These are phyloP conservation scores for Phytopythium helicoides DNA, from an alignment of 352 stramenopile species.

Conservation along the genomic window DNA sequence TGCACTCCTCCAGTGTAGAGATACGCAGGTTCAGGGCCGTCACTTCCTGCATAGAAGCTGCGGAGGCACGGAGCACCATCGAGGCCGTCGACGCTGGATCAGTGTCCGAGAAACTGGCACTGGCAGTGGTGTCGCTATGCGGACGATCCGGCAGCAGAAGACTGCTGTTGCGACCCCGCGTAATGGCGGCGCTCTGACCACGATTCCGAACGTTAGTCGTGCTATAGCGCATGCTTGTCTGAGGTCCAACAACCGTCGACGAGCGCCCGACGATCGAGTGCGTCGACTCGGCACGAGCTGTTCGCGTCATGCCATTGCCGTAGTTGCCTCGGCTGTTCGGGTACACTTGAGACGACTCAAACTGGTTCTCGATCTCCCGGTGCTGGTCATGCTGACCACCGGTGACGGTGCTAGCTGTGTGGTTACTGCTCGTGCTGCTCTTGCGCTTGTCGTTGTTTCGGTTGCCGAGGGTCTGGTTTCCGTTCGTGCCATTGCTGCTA, in stretches of 20 bases:
- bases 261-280: slow-evolving; percentile 41
- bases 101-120: slow-evolving; percentile 47
- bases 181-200: slow-evolving; percentile 4
- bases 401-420: not conserved
- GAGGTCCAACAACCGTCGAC: slow-evolving; percentile 42
- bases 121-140: slow-evolving; percentile 51
- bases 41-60: slow-evolving; percentile 36
- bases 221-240: slow-evolving; percentile 52
- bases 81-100: slow-evolving; percentile 21
- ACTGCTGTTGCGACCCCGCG: slow-evolving; percentile 18
- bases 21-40: slow-evolving; percentile 52
- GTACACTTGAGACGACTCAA: slow-evolving; percentile 7
- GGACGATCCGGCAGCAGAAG: slow-evolving; percentile 20
- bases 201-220: slow-evolving; percentile 25
- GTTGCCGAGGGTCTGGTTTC: not conserved
- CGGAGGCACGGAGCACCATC: slow-evolving; percentile 6
- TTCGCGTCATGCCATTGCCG: slow-evolving; percentile 18
- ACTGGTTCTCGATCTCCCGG: not conserved
- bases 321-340: slow-evolving; percentile 8
- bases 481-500: not conserved
- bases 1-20: slow-evolving; percentile 61
- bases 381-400: not conserved
- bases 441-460: slow-evolving; percentile 17
- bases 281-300: slow-evolving; percentile 42
- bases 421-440: slow-evolving; percentile 11